Base-by-base conservation (phyloP, 352 stramenopile species). In the Pythium apleroticum region DNA sequence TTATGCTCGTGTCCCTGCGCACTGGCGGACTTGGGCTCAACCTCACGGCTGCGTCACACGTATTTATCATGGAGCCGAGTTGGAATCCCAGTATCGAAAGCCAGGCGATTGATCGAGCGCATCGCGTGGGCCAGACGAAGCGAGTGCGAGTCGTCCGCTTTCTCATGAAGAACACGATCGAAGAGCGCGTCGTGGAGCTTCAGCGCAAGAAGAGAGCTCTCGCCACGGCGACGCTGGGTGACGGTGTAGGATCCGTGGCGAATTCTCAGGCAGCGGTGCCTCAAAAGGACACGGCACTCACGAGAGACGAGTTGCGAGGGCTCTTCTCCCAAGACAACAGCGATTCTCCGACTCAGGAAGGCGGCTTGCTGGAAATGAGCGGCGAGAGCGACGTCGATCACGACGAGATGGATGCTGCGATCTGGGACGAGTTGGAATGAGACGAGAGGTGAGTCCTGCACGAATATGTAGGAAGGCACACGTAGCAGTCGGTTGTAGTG, bases 61-160 rank as follows among this genome's bases (percentile, higher is more conserved):
- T 98, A 33, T 98, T 98, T 71, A 80, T 98, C 52, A 95, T 98
- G 81, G 92, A 98, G 75, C 93, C 93, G 25, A 91, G 88, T 37
- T 93, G 90, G 80, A 97, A 98, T 66, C 90, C 89, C 6, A 96
- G 89, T 20, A 72, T 97, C n/a, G 93, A 98, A 71, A 81, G 66
- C 25, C 91, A 98, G 56, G 91, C 91, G 0, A 82, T 98, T 39
- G 89, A 96, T 64, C 84, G 93, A 37, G 88, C 91, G 10, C 90
- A 97, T 59, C 86, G 94, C 20, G 94, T 96, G 39, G 88, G 89
- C 19, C 88, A 96, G 53, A 80, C 66, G n/a, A 75, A 72, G 10
- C 65, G 76, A 12, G 89, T 96, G 37, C 81, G 76, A 4, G 83
- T 96, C 25, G 84, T 93, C 61, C 81, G 88, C 17, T 94, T 96